Conservation (phyloP, 169 alveolate genomes). For the Ichthyophthirius multifiliis region DNA sequence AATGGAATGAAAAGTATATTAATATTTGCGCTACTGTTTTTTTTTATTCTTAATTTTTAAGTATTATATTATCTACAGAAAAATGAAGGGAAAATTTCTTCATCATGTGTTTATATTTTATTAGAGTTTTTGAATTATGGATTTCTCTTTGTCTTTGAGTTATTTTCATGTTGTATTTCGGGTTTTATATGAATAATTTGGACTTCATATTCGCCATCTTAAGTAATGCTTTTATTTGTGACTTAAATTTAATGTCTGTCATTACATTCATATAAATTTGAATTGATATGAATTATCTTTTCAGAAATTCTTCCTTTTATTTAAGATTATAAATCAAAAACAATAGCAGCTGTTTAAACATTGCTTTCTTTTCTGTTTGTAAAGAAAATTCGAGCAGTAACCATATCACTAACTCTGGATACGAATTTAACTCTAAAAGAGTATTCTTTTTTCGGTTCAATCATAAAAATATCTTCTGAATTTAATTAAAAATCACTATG, state of each 20-base stretch:
- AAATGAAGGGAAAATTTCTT: conserved; percentile 33
- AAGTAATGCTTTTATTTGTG: conserved; percentile 42
- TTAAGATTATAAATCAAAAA: conserved; percentile 78
- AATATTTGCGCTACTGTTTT: conserved; percentile 45
- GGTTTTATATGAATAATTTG: conserved; percentile 10
- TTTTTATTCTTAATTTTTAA: conserved; percentile 50
- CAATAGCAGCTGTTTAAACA: conserved; percentile 88
- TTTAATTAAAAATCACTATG: conserved; percentile 68
- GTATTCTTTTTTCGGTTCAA: conserved; percentile 79
- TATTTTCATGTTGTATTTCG: conserved; percentile 12
- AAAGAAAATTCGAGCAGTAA: conserved; percentile 83
- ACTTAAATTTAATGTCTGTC: conserved; percentile 70
- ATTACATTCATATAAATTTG: conserved; percentile 83
- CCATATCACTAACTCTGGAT: conserved; percentile 73
- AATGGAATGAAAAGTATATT: conserved; percentile 80
- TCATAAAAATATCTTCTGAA: conserved; percentile 56
- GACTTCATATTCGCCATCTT: conserved; percentile 69
- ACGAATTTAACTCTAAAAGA: conserved; percentile 79
- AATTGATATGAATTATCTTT: conserved; percentile 56
- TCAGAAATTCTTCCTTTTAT: conserved; percentile 56
- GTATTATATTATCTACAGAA: conserved; percentile 36
- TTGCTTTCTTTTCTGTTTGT: conserved; percentile 70
- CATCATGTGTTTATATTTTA: conserved; percentile 7
- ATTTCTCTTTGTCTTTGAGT: not conserved
- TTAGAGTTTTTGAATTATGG: not conserved